Evolutionary conservation across 1,284 basidiomycete genomes (phyloP), one percentile per base, ranked within the genome.

Genomic region (Boletellus sp.): DNA sequence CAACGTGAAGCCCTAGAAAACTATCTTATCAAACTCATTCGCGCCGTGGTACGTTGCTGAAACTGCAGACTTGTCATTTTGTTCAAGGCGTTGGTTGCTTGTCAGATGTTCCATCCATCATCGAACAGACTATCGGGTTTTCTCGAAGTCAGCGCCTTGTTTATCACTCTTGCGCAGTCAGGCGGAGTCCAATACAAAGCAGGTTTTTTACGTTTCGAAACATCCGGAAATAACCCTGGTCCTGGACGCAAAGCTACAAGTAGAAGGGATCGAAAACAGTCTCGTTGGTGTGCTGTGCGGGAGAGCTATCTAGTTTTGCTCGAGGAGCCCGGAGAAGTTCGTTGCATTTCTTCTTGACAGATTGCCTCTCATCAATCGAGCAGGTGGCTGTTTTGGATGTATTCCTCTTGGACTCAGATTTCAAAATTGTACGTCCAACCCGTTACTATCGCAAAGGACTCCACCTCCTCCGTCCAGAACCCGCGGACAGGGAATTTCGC

Each of bases 101-200:
- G 43, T 51, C 58, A 97, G 91, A 97, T 98, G 91, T 98, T 98
- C 73, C 91, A 94, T 61, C 92, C 96, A 1, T 86, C 94, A 41
- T 85, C 93, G 1, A 99, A 98, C 63, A 85, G 95, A 22, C 73
- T 99, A 0, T 89, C 91, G 54, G 86, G 86, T n/a, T 99, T 99
- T 72, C 82, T 99, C 50, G 97, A 99, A 70, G 81, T 99, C 44
- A 95, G 92, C 44, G 87, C 94, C 0, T 74, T 99, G 26, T 95
- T 90, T 3, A 83, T 98, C 49, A 72, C 84, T 7, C 80, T 96
- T 8, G 92, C 94, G 0, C 88, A 85, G 36, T 83, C 86, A 6
- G 92, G 93, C 8, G 94, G 95, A 3, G 68, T 76, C 8, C 90
- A 92, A 62, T 86, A 89, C 60, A 99, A 99, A 71, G 95, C 92